Base-by-base conservation (phyloP, 2,329 filamentous ascomycete species). In the Hypoxylon sp. region DNA sequence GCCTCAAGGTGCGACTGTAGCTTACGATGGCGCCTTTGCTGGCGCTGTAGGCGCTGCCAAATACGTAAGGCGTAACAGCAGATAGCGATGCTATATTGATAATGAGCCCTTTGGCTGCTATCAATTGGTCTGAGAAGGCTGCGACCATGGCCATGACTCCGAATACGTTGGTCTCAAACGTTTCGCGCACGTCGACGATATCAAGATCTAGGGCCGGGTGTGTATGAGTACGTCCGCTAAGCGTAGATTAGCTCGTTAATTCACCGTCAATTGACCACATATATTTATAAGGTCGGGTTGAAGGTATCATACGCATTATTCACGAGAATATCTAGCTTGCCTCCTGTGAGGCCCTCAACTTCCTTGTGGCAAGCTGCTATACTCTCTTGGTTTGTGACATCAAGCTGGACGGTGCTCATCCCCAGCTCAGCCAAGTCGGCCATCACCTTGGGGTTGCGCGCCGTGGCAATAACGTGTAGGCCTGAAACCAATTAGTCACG, bases 161-260 rank as follows among this genome's bases (percentile, higher is more conserved):
- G 56, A 87, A 85, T 41, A 86, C 82, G 71, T 87, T 87, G 71
- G 82, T 81, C 71, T 86, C 84, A 60, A 83, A 87, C 3, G 81
- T 84, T 65, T 77, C 73, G 61, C 83, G 83, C 11, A 84, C 82
- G 55, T 85, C 83, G 64, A 82, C 80, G 8, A 85, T 71, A 59
- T 83, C 79, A 53, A 84, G 79, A 71, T 86, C 84, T 2, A 81
- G 78, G 1, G 82, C 82, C 0, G 83, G 82, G 9, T 39, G 45
- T 8, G 43, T 39, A 27, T 48, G 54, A 41, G 34, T 48, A 41
- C 30, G 21, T 29, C 46, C 53, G n/a, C 45, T 41, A 21, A 37
- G 23, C n/a, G n/a, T n/a, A n/a, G n/a, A n/a, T n/a, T 37, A 3
- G 25, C 43, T 21, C 9, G 53, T 27, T 48, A 57, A 32, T 32